Conservation (phyloP, 139 green algal species). For the Raphidocelis subcapitata region DNA sequence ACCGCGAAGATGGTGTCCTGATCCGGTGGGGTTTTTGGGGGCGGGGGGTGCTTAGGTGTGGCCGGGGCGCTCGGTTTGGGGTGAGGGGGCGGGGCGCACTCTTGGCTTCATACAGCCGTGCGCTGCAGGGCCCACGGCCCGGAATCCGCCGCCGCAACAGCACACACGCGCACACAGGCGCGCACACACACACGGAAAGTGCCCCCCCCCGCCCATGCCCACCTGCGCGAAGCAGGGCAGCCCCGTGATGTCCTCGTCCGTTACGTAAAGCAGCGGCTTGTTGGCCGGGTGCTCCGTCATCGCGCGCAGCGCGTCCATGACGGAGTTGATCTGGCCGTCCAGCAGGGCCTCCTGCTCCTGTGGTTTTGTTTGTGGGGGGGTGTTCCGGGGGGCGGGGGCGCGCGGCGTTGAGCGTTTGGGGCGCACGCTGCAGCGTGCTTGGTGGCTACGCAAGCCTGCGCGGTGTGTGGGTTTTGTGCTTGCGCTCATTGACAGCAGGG, state of each 20-base stretch:
- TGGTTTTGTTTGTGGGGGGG: no score
- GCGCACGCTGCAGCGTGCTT: not conserved
- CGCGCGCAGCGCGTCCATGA: constrained; percentile 35
- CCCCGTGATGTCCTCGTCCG: constrained; percentile 72
- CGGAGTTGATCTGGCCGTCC: constrained; percentile 46
- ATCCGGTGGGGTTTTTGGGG: no score
- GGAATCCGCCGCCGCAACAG: no score
- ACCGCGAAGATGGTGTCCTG: constrained; percentile 85
- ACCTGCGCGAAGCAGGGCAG: constrained; percentile 57
- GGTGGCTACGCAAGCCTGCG: not conserved
- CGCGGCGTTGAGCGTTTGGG: not conserved
- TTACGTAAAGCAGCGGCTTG: constrained; percentile 74
- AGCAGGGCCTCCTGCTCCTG: constrained; percentile 51
- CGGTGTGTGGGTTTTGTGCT: no score
- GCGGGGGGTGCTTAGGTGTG: no score
- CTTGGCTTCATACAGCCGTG: no score
- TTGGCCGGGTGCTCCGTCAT: constrained; percentile 47
- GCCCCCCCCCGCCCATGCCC: not conserved
- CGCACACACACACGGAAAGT: no score
- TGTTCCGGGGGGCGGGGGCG: not conserved
- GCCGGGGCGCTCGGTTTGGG: no score
- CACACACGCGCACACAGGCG: no score
- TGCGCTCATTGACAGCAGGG: no score
- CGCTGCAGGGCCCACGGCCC: no score
- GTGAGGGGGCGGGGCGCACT: no score